These are phyloP conservation scores for Sordariomycetes sp. DNA, from an alignment of 2,329 filamentous ascomycete species.

Conservation along the genomic window DNA sequence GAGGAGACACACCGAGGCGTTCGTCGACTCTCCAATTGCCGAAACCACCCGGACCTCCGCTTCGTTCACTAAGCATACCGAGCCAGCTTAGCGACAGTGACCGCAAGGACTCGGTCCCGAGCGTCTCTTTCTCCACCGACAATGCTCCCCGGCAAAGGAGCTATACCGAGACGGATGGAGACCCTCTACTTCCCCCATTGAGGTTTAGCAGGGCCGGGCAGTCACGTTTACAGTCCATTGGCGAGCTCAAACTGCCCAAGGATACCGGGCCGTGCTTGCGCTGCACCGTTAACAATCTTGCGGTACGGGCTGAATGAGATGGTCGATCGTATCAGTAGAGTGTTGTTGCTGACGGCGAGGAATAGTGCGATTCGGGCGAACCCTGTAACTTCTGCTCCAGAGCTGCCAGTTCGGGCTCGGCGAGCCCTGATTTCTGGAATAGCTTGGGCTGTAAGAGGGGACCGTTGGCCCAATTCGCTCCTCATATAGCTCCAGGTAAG, in stretches of 20 bases:
- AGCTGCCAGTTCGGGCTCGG: neutral
- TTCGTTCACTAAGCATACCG: conserved; percentile 20
- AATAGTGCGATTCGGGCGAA: conserved; percentile 1
- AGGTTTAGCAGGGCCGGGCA: conserved; percentile 39
- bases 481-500: conserved; percentile 4
- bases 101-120: conserved; percentile 19
- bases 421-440: conserved; percentile 19
- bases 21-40: conserved; percentile 21
- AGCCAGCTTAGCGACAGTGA: conserved; percentile 21
- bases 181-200: conserved; percentile 39
- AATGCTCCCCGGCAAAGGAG: conserved; percentile 20
- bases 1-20: conserved; percentile 12
- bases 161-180: conserved; percentile 31
- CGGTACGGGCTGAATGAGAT: conserved; percentile 20
- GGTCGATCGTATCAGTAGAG: neutral
- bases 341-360: neutral
- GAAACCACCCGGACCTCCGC: conserved; percentile 10
- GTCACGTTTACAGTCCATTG: conserved; percentile 41
- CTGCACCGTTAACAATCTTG: conserved; percentile 31
- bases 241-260: conserved; percentile 35
- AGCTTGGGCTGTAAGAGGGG: conserved; percentile 37
- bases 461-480: conserved; percentile 18
- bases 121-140: conserved; percentile 25
- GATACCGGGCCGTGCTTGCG: conserved; percentile 35
- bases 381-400: conserved; percentile 1